A percentile compares a stretch with the other conserved stretches of the same genome.
Evolutionary conservation across 495 filamentous ascomycete genomes (phyloP).

Genomic region (Melanomma pulvis-pyrius): DNA sequence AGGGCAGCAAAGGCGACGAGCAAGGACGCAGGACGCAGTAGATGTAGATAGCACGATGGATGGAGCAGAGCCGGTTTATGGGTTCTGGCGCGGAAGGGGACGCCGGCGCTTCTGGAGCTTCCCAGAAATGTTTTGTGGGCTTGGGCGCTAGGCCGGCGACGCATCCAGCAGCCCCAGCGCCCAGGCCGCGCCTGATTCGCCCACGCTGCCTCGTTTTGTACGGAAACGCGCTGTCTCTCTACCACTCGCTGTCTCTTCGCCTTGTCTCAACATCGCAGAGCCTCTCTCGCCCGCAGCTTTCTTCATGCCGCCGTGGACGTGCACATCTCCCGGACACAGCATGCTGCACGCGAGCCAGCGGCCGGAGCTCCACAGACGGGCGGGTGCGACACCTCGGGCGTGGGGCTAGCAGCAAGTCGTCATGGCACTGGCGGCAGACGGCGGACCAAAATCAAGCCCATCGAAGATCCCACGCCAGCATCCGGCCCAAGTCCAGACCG

Average conservation of each 20-base stretch:
- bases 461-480: neutral
- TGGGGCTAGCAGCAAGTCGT: neutral
- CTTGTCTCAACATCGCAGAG: neutral
- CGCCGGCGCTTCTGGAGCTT: neutral
- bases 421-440: neutral
- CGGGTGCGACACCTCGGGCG: neutral
- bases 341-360: too few species aligned
- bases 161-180: neutral
- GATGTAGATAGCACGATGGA: neutral
- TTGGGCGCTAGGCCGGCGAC: neutral
- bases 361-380: neutral
- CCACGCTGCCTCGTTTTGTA: neutral
- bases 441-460: neutral
- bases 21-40: neutral
- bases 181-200: neutral
- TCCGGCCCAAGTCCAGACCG: neutral
- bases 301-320: neutral
- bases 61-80: neutral
- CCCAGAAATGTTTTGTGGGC: neutral
- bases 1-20: neutral
- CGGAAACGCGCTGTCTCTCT: neutral
- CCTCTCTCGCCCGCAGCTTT: neutral
- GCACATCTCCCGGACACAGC: neutral
- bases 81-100: neutral
- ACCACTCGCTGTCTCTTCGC: neutral